These are phyloP conservation scores for Suillus occidentalis DNA, from an alignment of 768 basidiomycete genomes.

Conservation along the genomic window DNA sequence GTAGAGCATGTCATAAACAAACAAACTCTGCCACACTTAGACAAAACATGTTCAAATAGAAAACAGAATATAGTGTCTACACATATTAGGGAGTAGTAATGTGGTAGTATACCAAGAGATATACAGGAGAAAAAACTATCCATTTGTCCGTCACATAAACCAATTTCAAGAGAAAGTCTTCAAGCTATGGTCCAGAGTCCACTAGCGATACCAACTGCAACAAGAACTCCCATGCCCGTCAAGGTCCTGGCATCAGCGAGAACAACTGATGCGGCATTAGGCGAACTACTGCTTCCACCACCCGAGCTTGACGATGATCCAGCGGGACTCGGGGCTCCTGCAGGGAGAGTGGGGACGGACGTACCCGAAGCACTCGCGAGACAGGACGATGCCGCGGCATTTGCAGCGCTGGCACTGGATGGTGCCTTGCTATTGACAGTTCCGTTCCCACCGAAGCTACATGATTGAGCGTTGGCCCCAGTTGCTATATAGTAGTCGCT, in stretches of 20 bases:
- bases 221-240: slow-evolving; percentile 36
- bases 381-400: slow-evolving; percentile 64
- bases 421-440: slow-evolving; percentile 64
- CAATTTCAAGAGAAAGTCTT: slow-evolving; percentile 12
- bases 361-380: slow-evolving; percentile 62
- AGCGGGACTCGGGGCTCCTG: slow-evolving; percentile 26
- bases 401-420: slow-evolving; percentile 46
- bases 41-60: slow-evolving; percentile 1
- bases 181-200: slow-evolving; percentile 45
- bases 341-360: slow-evolving; percentile 56
- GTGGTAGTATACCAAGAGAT: neutral
- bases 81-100: neutral
- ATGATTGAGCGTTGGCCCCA: slow-evolving; percentile 58
- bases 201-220: slow-evolving; percentile 39
- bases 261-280: slow-evolving; percentile 24
- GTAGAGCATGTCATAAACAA: neutral
- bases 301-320: slow-evolving; percentile 25
- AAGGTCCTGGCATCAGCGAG: slow-evolving; percentile 35
- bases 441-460: slow-evolving; percentile 84
- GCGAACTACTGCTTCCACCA: slow-evolving; percentile 20
- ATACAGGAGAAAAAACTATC: neutral
- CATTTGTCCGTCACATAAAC: neutral
- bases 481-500: slow-evolving; percentile 71
- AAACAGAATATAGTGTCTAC: neutral
- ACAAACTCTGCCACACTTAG: neutral